phyloP scores from a whole-genome alignment of 2,329 filamentous ascomycete genomes.

The Fusarium beomiforme region DNA sequence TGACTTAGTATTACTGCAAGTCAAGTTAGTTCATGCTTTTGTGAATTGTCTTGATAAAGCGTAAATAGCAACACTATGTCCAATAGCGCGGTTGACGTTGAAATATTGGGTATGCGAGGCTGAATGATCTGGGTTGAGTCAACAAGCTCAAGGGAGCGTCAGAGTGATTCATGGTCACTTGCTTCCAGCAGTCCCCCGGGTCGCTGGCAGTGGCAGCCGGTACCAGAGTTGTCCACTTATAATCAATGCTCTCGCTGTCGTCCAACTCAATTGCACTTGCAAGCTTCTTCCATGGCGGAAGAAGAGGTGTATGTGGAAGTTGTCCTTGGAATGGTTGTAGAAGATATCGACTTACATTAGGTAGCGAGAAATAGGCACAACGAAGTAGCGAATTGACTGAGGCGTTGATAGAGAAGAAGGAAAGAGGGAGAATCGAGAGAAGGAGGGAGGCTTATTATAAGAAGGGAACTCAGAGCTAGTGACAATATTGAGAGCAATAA shows the following conservation, averaged over 20 bases:
- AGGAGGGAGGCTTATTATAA: slow-evolving; percentile 39
- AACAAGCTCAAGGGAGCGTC: not conserved
- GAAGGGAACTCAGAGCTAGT: slow-evolving; percentile 27
- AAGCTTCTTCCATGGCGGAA: not conserved
- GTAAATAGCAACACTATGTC: not conserved
- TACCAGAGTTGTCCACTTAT: not conserved
- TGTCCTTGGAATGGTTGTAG: not conserved
- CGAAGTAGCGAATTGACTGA: slow-evolving; percentile 36
- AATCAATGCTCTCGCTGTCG: not conserved
- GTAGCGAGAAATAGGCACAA: slow-evolving; percentile 30
- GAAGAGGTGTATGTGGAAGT: not conserved
- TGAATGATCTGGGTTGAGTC: not conserved
- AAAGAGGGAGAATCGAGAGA: slow-evolving; percentile 7
- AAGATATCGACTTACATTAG: slow-evolving; percentile 34
- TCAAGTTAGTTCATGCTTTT: slow-evolving; percentile 20
- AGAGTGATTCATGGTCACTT: not conserved
- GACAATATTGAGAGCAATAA: slow-evolving; percentile 27
- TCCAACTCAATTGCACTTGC: not conserved
- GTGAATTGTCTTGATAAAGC: slow-evolving; percentile 3
- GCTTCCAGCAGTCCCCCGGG: not conserved
- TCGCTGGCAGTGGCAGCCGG: not conserved
- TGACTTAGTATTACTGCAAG: slow-evolving; percentile 42
- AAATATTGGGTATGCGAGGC: not conserved
- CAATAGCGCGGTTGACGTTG: slow-evolving; percentile 2
- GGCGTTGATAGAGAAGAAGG: slow-evolving; percentile 35